Percentiles rank a stretch among this genome's conserved stretches.
Evolutionary conservation across 768 basidiomycete species (phyloP).

Genomic region (Boletellus ananas): DNA sequence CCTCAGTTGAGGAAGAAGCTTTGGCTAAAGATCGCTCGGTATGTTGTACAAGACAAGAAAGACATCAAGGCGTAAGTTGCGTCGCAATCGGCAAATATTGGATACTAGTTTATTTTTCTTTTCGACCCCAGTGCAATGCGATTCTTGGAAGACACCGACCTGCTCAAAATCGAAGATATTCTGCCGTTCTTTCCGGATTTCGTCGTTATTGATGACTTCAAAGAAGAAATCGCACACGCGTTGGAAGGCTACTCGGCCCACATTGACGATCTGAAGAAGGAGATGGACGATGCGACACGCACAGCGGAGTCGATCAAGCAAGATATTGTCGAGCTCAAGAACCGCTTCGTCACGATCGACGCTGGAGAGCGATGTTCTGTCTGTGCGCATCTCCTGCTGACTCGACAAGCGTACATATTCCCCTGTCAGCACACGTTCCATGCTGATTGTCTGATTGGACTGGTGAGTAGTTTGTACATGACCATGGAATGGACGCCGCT

Average conservation of each 20-base stretch:
- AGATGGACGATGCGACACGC: conserved; percentile 94
- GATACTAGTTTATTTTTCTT: background rate
- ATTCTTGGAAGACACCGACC: conserved; percentile 89
- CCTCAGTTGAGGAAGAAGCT: conserved; percentile 83
- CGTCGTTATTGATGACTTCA: conserved; percentile 98
- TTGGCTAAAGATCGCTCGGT: conserved; percentile 98
- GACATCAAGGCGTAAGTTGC: conserved; percentile 91
- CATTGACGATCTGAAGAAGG: conserved; percentile 83
- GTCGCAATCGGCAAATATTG: conserved; percentile 14
- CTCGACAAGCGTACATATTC: conserved; percentile 96
- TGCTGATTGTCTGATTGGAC: conserved; percentile 90
- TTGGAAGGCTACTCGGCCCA: conserved; percentile 91
- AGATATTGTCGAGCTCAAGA: conserved; percentile 81
- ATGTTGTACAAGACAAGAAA: conserved; percentile 96
- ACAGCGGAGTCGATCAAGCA: conserved; percentile 92
- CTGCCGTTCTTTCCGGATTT: conserved; percentile 99
- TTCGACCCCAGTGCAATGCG: conserved; percentile 75
- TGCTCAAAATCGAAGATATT: conserved; percentile 98
- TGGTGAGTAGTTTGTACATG: conserved; percentile 61
- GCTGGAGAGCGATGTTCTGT: conserved; percentile 80
- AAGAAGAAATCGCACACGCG: conserved; percentile 95
- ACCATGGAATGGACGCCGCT: background rate
- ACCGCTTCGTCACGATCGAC: conserved; percentile 90
- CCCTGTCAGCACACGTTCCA: conserved; percentile 98
- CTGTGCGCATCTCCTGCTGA: conserved; percentile 73